phyloP scores from a whole-genome alignment of 139 green algal genomes.

The Yamagishiella unicocca region DNA sequence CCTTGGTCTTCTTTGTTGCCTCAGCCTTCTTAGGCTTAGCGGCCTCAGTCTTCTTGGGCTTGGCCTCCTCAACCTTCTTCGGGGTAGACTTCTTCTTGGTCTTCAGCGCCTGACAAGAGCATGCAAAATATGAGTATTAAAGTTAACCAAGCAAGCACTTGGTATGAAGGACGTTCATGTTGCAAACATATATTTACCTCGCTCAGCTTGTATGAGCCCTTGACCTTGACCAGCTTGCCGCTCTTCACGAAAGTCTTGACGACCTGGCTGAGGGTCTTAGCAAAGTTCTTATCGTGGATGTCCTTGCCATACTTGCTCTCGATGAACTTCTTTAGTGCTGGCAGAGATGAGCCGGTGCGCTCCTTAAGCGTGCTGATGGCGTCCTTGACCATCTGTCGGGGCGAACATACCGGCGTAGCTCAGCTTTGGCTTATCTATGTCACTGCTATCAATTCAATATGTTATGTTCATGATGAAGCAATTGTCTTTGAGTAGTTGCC shows the following conservation, averaged over 20 bases:
- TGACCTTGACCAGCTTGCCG: conserved; percentile 83
- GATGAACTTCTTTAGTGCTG: conserved; percentile 88
- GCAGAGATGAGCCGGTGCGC: conserved; percentile 72
- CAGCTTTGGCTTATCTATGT: too few species aligned
- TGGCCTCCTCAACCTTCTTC: conserved; percentile 45
- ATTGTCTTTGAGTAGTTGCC: too few species aligned
- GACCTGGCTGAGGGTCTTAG: conserved; percentile 67
- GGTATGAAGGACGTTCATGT: neutral
- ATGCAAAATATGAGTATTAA: neutral
- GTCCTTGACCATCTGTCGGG: conserved; percentile 69
- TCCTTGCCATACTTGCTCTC: conserved; percentile 72
- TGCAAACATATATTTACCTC: conserved; percentile 42
- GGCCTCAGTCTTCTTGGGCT: conserved; percentile 50
- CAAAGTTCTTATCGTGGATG: conserved; percentile 59
- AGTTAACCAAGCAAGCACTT: neutral
- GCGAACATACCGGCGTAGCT: neutral
- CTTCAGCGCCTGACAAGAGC: conserved; percentile 41
- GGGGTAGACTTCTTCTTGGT: conserved; percentile 40
- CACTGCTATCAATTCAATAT: too few species aligned
- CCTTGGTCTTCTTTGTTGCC: conserved; percentile 35
- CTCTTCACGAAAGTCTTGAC: conserved; percentile 67
- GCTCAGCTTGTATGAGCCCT: conserved; percentile 81
- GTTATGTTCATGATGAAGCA: neutral
- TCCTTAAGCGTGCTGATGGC: conserved; percentile 87
- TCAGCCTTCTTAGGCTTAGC: conserved; percentile 46